These are phyloP conservation scores for Triangularia setosa DNA, from an alignment of 2,329 filamentous ascomycete genomes.

Conservation along the genomic window DNA sequence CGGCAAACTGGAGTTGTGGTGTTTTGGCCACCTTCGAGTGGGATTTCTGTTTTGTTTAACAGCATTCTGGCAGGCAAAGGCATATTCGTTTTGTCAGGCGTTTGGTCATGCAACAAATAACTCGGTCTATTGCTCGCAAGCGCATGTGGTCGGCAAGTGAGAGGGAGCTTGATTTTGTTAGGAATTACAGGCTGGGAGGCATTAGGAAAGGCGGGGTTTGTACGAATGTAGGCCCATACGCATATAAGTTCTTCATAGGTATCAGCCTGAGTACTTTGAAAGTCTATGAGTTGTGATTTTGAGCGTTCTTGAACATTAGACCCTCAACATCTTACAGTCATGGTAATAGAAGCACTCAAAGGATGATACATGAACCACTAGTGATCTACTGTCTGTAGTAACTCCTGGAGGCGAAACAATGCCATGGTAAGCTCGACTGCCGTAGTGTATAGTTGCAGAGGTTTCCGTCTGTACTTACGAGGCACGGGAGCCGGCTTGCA, in stretches of 20 bases:
- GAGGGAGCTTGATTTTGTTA: not conserved
- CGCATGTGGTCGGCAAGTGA: not conserved
- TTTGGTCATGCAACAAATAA: not conserved
- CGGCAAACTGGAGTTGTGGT: not conserved
- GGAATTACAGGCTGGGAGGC: not conserved
- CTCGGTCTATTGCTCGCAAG: not conserved
- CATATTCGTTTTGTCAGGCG: constrained; percentile 1
- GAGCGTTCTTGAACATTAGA: not conserved
- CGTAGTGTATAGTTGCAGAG: not conserved
- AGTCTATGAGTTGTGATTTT: not conserved
- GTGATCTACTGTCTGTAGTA: not conserved
- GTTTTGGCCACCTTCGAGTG: constrained; percentile 5
- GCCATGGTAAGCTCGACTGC: not conserved
- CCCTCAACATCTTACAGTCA: too few relatives aligned
- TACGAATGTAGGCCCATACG: not conserved
- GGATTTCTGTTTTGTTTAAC: not conserved
- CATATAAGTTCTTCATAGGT: not conserved
- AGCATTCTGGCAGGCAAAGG: constrained; percentile 8
- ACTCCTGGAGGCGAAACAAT: not conserved
- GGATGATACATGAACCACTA: too few relatives aligned
- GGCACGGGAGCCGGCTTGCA: not conserved
- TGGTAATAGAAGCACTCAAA: not conserved
- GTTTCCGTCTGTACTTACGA: not conserved
- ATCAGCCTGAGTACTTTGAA: not conserved
- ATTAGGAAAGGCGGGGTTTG: not conserved